Evolutionary conservation across 257 asterid genomes (phyloP), one percentile per base, ranked within the genome.

Genomic region (Plantago major): DNA sequence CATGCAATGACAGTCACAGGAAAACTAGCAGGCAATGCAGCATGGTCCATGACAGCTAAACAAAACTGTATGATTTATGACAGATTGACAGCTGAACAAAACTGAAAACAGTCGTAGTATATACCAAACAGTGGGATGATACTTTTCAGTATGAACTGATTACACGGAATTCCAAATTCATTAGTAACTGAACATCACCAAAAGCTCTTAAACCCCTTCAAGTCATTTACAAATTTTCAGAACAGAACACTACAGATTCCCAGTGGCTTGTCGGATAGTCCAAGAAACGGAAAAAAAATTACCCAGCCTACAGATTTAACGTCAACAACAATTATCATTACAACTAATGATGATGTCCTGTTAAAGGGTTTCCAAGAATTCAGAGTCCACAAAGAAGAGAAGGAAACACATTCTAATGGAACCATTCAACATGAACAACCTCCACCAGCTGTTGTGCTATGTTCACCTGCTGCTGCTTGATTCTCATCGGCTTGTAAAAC

Each of bases 401-500:
- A 3, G 42, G 45, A 42, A 58, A 65, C 57, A 37, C 26, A 46
- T 42, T 45, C 53, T 14, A n/a, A 38, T 26, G 53, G 14, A 28
- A 0, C 53, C 56, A 11, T 57, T 78, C 73, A 86, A 5, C 92
- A 78, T 13, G 85, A 88, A 78, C 96, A 90, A 46, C 98, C 88
- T 47, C 78, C 44, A 30, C 81, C 84, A 33, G 40, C 40, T 33
- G 40, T 82, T 67, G 76, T 72, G 54, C 59, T 57, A 43, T 70
- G 79, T 49, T 30, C 76, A n/a, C 70, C 78, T 9, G 50, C 81
- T 18, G 63, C 55, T 62, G 78, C 86, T 59, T 67, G 73, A 26
- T 72, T 74, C 38, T 58, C 92, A 17, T 84, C 95, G 11, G 88
- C 81, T 71, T 81, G 85, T 64, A 91, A 76, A 62, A 86, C 82